Evolutionary conservation across 495 filamentous ascomycete species (phyloP).

Genomic region (Tuber magnatum): DNA sequence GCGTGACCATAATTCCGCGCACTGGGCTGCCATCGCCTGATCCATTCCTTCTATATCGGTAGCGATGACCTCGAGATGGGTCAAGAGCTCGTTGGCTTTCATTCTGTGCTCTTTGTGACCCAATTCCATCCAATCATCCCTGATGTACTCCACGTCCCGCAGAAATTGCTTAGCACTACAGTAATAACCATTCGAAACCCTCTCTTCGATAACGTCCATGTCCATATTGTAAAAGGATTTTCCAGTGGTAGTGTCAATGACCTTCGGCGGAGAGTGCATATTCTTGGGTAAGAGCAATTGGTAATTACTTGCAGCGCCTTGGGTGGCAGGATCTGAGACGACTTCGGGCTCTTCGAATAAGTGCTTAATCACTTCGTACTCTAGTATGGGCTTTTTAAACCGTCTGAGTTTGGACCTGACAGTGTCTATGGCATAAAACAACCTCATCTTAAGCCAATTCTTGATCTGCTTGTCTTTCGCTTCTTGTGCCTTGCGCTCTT

Average conservation of each 20-base stretch:
- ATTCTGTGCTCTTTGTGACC: conserved; percentile 70
- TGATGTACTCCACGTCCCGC: conserved; percentile 71
- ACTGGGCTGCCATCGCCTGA: conserved; percentile 53
- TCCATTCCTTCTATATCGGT: conserved; percentile 57
- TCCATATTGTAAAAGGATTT: conserved; percentile 95
- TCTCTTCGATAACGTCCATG: conserved; percentile 85
- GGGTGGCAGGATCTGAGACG: conserved; percentile 53
- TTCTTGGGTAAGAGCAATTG: not conserved
- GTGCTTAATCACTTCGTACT: conserved; percentile 63
- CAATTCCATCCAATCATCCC: conserved; percentile 68
- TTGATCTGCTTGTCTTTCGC: conserved; percentile 70
- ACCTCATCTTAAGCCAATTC: conserved; percentile 74
- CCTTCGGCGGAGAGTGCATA: conserved; percentile 21
- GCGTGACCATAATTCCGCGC: conserved; percentile 65
- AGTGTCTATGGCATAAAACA: conserved; percentile 93
- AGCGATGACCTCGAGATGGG: conserved; percentile 90
- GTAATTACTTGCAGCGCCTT: not conserved
- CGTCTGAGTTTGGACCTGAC: conserved; percentile 76
- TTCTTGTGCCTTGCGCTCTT: conserved; percentile 71
- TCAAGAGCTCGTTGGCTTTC: conserved; percentile 79
- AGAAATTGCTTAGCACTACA: conserved; percentile 80
- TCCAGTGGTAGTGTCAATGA: conserved; percentile 46
- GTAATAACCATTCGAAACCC: conserved; percentile 91
- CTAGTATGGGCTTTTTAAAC: conserved; percentile 72
- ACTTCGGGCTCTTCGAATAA: conserved; percentile 66